Conservation (phyloP, 306 rosid genomes). For the Cucurbita argyrosperma region DNA sequence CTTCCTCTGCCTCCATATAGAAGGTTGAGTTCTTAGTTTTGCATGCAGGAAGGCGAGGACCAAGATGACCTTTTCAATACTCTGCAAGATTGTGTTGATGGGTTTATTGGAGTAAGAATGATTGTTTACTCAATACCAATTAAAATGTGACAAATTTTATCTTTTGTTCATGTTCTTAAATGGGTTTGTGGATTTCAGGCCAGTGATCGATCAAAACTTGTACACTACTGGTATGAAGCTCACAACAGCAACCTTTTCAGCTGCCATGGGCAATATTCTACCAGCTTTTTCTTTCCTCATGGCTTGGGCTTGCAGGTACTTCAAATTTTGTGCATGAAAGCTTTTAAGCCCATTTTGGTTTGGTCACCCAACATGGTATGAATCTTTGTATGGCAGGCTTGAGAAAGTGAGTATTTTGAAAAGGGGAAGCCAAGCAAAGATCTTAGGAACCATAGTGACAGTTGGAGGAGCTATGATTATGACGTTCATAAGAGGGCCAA, state of each 20-base stretch:
- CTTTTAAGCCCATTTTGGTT: neutral
- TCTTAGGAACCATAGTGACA: slow-evolving; percentile 14
- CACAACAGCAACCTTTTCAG: slow-evolving; percentile 20
- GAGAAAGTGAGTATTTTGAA: slow-evolving; percentile 29
- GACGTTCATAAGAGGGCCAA: slow-evolving; percentile 16
- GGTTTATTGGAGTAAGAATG: slow-evolving; percentile 24
- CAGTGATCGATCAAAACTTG: slow-evolving; percentile 18
- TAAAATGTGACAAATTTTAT: too few relatives aligned
- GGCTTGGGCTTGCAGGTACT: slow-evolving; percentile 24
- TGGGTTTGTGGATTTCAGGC: slow-evolving; percentile 5
- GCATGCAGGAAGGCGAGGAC: slow-evolving; percentile 33
- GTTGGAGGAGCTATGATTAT: slow-evolving; percentile 21
- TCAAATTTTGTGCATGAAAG: neutral
- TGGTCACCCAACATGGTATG: neutral
- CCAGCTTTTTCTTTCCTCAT: slow-evolving; percentile 21
- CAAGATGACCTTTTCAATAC: slow-evolving; percentile 23
- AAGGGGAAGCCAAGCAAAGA: slow-evolving; percentile 28
- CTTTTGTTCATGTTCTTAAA: neutral
- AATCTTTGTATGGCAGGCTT: slow-evolving; percentile 20
- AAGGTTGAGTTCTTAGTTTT: neutral
- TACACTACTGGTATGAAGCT: slow-evolving; percentile 12
- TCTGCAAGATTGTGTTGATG: slow-evolving; percentile 21
- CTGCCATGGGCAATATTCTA: slow-evolving; percentile 24
- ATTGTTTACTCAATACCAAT: too few relatives aligned
- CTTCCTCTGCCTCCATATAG: neutral